A percentile compares a stretch with the other conserved stretches of the same genome.
Evolutionary conservation across 768 basidiomycete species (phyloP).

Genomic region (Tricholoma matsutake): DNA sequence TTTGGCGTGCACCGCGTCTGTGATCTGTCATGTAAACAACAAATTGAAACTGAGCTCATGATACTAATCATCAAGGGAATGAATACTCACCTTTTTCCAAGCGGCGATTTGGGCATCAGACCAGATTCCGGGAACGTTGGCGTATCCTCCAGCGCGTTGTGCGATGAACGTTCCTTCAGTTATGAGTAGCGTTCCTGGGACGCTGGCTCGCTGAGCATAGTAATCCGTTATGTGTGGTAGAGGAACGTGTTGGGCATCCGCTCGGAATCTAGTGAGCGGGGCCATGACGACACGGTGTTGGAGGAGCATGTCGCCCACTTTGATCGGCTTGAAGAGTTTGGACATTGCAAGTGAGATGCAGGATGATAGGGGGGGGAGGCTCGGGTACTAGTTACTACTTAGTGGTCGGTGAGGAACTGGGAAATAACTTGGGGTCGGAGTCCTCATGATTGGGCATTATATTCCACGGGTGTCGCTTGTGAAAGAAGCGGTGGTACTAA

Average conservation of each 20-base stretch:
- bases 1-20: constrained; percentile 23
- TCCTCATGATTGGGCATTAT: too few relatives aligned
- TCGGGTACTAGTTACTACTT: too few relatives aligned
- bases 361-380: too few relatives aligned
- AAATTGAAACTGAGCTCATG: neutral
- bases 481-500: too few relatives aligned
- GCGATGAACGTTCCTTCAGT: constrained; percentile 38
- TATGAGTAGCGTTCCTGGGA: constrained; percentile 33
- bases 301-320: constrained; percentile 34
- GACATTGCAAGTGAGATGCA: neutral
- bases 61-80: neutral
- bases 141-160: constrained; percentile 27
- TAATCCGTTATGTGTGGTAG: constrained; percentile 25
- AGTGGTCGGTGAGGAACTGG: too few relatives aligned
- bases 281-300: constrained; percentile 47
- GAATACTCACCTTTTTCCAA: constrained; percentile 39
- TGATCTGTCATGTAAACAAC: constrained; percentile 8
- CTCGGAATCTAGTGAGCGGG: constrained; percentile 42
- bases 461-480: too few relatives aligned
- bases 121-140: constrained; percentile 39
- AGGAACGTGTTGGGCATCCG: constrained; percentile 30
- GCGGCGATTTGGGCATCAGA: constrained; percentile 39
- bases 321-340: constrained; percentile 36
- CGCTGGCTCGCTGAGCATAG: constrained; percentile 23
- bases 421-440: too few relatives aligned